A percentile compares a stretch with the other conserved stretches of the same genome.
Evolutionary conservation across 148 eudicot genomes (phyloP).

Genomic region (Persicaria tinctoria): DNA sequence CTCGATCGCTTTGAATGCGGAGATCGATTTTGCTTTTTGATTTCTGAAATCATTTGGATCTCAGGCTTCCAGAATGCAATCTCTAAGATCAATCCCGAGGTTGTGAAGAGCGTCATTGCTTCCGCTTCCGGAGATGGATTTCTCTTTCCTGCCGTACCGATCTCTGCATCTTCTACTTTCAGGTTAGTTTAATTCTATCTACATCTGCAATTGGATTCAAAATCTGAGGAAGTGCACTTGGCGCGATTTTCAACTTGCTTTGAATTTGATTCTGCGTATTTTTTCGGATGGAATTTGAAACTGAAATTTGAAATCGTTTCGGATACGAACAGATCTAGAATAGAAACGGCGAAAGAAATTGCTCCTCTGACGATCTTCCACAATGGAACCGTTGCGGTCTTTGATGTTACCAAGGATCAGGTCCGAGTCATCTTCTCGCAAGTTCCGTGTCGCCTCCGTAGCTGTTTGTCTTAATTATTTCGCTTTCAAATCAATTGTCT

Average conservation of each 20-base stretch:
- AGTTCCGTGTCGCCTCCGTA: too few species aligned
- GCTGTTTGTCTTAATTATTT: too few species aligned
- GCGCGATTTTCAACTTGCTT: too few species aligned
- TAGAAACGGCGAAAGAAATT: neutral
- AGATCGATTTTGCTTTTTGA: too few species aligned
- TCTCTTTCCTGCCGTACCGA: neutral
- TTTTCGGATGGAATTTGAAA: too few species aligned
- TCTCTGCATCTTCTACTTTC: neutral
- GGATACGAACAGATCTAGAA: neutral
- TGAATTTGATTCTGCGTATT: too few species aligned
- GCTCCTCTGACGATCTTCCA: constrained; percentile 63
- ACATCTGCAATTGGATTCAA: too few species aligned
- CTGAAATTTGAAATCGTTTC: too few species aligned
- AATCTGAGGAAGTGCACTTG: too few species aligned
- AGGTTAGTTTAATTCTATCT: neutral
- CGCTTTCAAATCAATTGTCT: too few species aligned
- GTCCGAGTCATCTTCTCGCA: constrained; percentile 11
- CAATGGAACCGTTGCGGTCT: constrained; percentile 49
- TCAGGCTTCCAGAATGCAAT: constrained; percentile 18
- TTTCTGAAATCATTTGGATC: too few species aligned
- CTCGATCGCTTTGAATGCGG: too few species aligned
- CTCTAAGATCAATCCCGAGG: constrained; percentile 59
- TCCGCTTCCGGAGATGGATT: constrained; percentile 11
- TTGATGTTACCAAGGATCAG: constrained; percentile 36
- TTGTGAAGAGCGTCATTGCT: constrained; percentile 49